phyloP scores from a whole-genome alignment of 768 basidiomycete species.

The Pisolithus orientalis region DNA sequence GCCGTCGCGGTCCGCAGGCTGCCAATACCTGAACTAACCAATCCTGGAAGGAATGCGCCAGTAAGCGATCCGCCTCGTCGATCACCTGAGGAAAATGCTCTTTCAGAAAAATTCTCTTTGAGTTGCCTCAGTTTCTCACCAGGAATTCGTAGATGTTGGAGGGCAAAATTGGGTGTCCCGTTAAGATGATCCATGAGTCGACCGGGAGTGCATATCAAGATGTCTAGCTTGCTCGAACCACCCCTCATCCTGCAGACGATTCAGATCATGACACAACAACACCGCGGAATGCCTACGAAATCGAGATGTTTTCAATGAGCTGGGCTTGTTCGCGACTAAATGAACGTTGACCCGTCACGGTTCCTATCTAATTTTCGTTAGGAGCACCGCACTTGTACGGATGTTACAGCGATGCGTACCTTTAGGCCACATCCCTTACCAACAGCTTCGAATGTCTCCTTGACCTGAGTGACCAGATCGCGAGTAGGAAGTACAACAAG shows the following conservation, averaged over 20 bases:
- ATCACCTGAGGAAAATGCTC: slow-evolving; percentile 57
- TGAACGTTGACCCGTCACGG: slow-evolving; percentile 92
- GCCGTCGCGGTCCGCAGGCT: slow-evolving; percentile 51
- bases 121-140: slow-evolving; percentile 38
- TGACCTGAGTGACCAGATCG: slow-evolving; percentile 87
- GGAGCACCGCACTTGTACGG: neutral
- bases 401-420: slow-evolving; percentile 32
- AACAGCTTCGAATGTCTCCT: slow-evolving; percentile 84
- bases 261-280: neutral
- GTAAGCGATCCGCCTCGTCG: slow-evolving; percentile 94
- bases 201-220: slow-evolving; percentile 94
- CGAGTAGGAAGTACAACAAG: slow-evolving; percentile 89
- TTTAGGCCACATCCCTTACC: slow-evolving; percentile 83
- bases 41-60: slow-evolving; percentile 93
- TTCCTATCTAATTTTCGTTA: slow-evolving; percentile 47
- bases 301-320: slow-evolving; percentile 56
- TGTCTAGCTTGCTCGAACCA: slow-evolving; percentile 87
- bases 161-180: slow-evolving; percentile 81
- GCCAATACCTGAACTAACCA: slow-evolving; percentile 83
- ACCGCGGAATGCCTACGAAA: slow-evolving; percentile 35
- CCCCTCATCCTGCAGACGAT: slow-evolving; percentile 53
- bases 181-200: slow-evolving; percentile 90
- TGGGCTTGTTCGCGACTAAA: slow-evolving; percentile 88
- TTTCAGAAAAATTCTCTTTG: neutral
- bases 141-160: slow-evolving; percentile 95